phyloP scores from a whole-genome alignment of 2,329 filamentous ascomycete genomes.

The Colletotrichum sp. region DNA sequence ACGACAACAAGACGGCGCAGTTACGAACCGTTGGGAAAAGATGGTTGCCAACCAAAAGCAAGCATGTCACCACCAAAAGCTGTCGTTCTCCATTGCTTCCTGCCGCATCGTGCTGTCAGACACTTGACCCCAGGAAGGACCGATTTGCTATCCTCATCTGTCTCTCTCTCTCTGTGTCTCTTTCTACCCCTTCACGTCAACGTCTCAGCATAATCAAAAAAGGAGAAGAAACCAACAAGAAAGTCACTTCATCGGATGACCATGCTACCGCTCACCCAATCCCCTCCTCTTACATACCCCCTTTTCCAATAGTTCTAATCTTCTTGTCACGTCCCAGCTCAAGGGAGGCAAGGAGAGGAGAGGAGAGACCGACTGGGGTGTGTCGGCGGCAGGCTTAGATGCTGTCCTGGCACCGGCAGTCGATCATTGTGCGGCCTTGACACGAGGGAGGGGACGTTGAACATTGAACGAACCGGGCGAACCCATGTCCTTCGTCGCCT shows the following conservation, averaged over 20 bases:
- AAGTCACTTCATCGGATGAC: conserved; percentile 15
- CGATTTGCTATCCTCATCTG: not conserved
- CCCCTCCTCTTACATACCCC: not conserved
- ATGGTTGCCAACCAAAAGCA: not conserved
- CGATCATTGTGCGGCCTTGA: conserved; percentile 12
- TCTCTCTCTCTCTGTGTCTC: not conserved
- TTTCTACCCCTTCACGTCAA: conserved; percentile 11
- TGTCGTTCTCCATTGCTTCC: not conserved
- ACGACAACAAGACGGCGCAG: not conserved
- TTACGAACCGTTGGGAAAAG: not conserved
- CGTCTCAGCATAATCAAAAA: conserved; percentile 10
- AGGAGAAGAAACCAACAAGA: not conserved
- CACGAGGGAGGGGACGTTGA: not conserved
- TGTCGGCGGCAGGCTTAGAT: not conserved
- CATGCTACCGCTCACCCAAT: not conserved
- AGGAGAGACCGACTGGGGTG: not conserved
- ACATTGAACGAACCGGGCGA: not conserved
- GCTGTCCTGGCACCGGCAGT: conserved; percentile 13
- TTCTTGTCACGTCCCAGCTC: not conserved
- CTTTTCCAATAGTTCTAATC: not conserved
- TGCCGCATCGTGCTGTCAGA: not conserved
- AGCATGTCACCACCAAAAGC: not conserved
- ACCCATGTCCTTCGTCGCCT: conserved; percentile 7
- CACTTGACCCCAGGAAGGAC: not conserved
- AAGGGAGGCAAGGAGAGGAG: not conserved